Evolutionary conservation across 768 basidiomycete species (phyloP).

Genomic region (Leccinum aurantiacum): DNA sequence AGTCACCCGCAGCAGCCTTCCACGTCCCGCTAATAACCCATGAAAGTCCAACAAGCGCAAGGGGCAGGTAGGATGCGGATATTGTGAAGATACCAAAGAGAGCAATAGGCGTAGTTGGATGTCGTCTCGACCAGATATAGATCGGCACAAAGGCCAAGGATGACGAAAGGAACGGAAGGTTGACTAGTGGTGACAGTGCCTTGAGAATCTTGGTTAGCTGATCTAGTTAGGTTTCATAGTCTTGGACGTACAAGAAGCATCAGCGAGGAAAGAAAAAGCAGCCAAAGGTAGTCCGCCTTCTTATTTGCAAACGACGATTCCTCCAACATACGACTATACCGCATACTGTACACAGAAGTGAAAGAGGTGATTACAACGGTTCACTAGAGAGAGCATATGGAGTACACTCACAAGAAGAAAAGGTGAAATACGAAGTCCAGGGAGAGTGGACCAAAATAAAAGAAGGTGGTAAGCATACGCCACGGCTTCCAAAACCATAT

Average conservation of each 20-base stretch:
- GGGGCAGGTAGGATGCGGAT: constrained; percentile 91
- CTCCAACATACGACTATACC: constrained; percentile 95
- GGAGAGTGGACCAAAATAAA: constrained; percentile 93
- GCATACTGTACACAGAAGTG: constrained; percentile 61
- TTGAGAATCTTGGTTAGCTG: constrained; percentile 30
- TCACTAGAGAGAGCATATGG: neutral
- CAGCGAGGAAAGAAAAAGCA: constrained; percentile 77
- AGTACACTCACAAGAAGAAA: constrained; percentile 87
- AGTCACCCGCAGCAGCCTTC: constrained; percentile 79
- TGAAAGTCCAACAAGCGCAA: constrained; percentile 86
- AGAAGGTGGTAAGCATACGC: constrained; percentile 88
- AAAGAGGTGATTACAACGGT: neutral
- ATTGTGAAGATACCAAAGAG: constrained; percentile 95
- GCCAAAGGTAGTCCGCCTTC: constrained; percentile 94
- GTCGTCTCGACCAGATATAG: constrained; percentile 94
- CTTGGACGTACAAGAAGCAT: constrained; percentile 74
- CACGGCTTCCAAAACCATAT: constrained; percentile 57
- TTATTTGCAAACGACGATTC: constrained; percentile 92
- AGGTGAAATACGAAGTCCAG: constrained; percentile 96
- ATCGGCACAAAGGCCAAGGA: constrained; percentile 93
- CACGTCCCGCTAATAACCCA: constrained; percentile 82
- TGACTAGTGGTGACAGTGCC: constrained; percentile 83
- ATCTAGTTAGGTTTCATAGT: neutral
- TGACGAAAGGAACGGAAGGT: constrained; percentile 90
- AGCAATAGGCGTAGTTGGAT: constrained; percentile 93